Conservation (phyloP, 441 rosid species). For the Populus hybrid region DNA sequence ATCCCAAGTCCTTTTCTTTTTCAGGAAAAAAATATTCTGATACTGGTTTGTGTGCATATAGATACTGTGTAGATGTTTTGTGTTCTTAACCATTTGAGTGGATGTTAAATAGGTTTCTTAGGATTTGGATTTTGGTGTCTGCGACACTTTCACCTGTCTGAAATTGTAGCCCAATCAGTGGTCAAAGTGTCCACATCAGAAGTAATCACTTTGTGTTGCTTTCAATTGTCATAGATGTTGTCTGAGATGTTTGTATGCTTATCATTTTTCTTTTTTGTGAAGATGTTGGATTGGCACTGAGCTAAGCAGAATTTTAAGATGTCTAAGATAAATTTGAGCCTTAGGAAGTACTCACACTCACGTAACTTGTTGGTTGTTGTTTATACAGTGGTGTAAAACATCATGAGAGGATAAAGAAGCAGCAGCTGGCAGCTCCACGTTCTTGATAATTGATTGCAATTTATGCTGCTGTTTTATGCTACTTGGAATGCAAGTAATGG, state of each 20-base stretch:
- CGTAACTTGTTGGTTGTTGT: background rate
- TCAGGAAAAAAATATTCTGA: background rate
- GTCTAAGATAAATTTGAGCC: background rate
- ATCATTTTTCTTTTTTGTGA: background rate
- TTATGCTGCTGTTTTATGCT: background rate
- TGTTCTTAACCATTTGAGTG: background rate
- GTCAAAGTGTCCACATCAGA: background rate
- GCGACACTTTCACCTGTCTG: background rate
- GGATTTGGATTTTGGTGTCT: background rate
- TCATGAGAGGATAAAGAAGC: constrained; percentile 75
- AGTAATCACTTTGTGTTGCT: background rate
- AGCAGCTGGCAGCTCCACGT: constrained; percentile 95
- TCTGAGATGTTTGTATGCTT: background rate
- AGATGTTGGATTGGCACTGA: background rate
- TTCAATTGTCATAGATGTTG: background rate
- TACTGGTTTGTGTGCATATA: background rate
- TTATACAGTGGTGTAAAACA: constrained; percentile 67
- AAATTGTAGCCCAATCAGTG: background rate
- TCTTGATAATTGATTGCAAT: constrained; percentile 33
- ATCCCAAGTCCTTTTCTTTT: background rate
- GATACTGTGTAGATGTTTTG: background rate
- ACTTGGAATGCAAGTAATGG: background rate
- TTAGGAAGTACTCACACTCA: too few species aligned
- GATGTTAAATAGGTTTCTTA: background rate
- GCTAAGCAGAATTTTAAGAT: background rate